Evolutionary conservation across 148 eudicot genomes (phyloP).

Genomic region (Vaccinium macrocarpon): DNA sequence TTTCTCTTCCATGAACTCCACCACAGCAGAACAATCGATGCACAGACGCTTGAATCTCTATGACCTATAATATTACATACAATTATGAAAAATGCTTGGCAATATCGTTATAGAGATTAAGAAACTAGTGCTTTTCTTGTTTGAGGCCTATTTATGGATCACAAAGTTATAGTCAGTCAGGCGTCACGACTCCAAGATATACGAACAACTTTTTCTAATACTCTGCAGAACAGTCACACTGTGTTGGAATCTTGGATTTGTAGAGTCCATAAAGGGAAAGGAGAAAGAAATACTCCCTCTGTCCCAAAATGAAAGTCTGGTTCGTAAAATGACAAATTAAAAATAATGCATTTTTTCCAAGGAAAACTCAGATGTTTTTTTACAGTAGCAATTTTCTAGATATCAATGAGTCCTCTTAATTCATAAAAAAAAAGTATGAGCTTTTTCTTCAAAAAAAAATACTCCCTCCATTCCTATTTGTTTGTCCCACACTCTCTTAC

Average conservation of each 20-base stretch:
- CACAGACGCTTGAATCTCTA: constrained; percentile 38
- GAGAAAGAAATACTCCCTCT: not conserved
- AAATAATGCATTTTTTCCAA: too few species aligned
- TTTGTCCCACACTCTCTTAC: too few species aligned
- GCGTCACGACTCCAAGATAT: too few species aligned
- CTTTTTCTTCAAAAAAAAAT: too few species aligned
- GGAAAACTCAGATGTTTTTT: too few species aligned
- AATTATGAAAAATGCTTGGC: not conserved
- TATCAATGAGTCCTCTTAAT: too few species aligned
- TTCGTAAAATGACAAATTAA: too few species aligned
- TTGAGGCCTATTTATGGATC: not conserved
- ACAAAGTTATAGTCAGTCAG: not conserved
- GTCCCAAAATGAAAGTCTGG: too few species aligned
- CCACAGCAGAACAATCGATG: constrained; percentile 31
- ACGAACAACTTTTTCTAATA: not conserved
- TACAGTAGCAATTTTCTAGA: too few species aligned
- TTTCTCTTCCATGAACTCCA: constrained; percentile 45
- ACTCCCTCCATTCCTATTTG: too few species aligned
- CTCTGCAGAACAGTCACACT: not conserved
- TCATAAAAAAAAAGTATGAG: too few species aligned
- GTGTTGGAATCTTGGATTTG: not conserved
- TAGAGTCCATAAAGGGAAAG: not conserved
- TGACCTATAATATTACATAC: constrained; percentile 24
- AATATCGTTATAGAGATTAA: not conserved
- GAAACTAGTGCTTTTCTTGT: not conserved